Percentiles rank a stretch among this genome's conserved stretches.
These are phyloP conservation scores for Cicer yamashitae DNA, from an alignment of 306 rosid genomes.

Conservation along the genomic window DNA sequence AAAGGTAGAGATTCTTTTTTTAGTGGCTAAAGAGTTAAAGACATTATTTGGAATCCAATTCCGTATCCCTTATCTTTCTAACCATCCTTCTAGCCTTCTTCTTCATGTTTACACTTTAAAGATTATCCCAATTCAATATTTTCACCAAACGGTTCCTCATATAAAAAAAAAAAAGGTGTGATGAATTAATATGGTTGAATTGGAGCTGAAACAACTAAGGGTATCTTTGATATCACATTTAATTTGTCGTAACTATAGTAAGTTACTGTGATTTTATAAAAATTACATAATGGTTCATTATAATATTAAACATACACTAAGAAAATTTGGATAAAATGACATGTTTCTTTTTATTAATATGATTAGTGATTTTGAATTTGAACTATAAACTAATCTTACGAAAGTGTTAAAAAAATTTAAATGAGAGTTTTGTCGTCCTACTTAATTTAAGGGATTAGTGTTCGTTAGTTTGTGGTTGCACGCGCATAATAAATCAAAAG, in stretches of 20 bases:
- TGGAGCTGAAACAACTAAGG: background rate
- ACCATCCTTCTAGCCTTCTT: background rate
- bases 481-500: background rate
- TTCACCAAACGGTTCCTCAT: constrained; percentile 1
- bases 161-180: background rate
- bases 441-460: background rate
- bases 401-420: background rate
- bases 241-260: no score
- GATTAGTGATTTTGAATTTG: no score
- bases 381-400: no score
- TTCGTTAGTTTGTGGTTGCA: background rate
- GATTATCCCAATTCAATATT: no score
- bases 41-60: background rate
- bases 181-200: background rate
- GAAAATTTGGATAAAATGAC: no score
- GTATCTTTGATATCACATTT: no score
- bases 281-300: no score
- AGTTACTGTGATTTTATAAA: no score
- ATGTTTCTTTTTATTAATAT: no score
- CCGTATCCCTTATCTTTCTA: background rate
- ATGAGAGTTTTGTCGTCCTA: background rate
- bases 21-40: background rate
- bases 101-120: background rate
- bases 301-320: no score
- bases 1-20: constrained; percentile 10